These are phyloP conservation scores for Trichaptum fuscoviolaceum DNA, from an alignment of 768 basidiomycete species.

Conservation along the genomic window DNA sequence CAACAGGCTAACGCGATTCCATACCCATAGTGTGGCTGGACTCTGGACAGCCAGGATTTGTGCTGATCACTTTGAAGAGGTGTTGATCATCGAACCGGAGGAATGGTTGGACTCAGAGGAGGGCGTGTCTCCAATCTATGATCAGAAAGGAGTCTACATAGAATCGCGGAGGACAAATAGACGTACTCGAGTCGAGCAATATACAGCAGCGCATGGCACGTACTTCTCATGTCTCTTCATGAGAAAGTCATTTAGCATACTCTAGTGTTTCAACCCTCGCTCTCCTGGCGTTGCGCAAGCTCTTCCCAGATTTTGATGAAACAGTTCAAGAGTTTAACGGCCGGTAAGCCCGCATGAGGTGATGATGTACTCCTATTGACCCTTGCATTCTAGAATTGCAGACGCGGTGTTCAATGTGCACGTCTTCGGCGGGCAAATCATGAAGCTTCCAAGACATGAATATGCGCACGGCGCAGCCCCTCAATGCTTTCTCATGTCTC, in stretches of 20 bases:
- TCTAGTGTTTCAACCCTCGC: conserved; percentile 14
- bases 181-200: conserved; percentile 24
- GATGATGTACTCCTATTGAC: too few relatives aligned
- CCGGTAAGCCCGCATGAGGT: too few relatives aligned
- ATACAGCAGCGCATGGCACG: conserved; percentile 19
- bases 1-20: too few relatives aligned
- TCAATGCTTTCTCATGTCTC: background rate
- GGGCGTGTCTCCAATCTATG: conserved; percentile 11
- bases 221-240: background rate
- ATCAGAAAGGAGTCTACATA: conserved; percentile 5
- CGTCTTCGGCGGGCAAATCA: background rate
- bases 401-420: background rate
- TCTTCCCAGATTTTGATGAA: conserved; percentile 20
- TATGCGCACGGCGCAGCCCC: background rate
- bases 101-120: conserved; percentile 21
- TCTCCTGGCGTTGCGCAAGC: conserved; percentile 12
- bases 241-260: too few relatives aligned
- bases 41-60: conserved; percentile 27
- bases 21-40: conserved; percentile 23
- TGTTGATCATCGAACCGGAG: conserved; percentile 29
- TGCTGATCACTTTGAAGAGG: conserved; percentile 27
- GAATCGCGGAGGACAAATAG: conserved; percentile 14
- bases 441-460: background rate
- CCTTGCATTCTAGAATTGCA: background rate
- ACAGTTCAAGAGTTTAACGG: background rate